Conservation (phyloP, 495 filamentous ascomycete genomes). For the Melanomma pulvis-pyrius region DNA sequence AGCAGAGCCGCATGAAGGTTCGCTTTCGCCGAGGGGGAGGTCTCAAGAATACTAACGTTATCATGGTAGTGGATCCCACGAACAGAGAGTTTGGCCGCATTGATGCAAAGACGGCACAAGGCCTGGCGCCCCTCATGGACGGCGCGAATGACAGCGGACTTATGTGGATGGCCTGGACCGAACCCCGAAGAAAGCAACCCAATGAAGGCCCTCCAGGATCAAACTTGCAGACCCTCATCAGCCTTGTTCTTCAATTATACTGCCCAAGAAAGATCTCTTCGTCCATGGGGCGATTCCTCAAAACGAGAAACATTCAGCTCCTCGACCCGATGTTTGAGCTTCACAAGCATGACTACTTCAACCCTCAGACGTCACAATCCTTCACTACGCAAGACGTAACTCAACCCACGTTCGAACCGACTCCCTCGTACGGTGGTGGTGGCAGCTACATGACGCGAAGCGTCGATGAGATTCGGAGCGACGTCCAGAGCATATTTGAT, state of each 20-base stretch:
- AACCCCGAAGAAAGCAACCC: constrained; percentile 58
- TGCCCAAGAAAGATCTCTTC: constrained; percentile 68
- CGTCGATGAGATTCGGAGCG: constrained; percentile 79
- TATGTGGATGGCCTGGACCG: constrained; percentile 67
- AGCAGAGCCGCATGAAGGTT: constrained; percentile 77
- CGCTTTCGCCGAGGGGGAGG: constrained; percentile 58
- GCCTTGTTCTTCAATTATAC: constrained; percentile 74
- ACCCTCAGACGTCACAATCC: constrained; percentile 24
- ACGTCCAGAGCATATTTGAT: constrained; percentile 87
- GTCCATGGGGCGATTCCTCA: constrained; percentile 66
- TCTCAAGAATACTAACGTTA: constrained; percentile 55
- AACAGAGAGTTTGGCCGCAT: constrained; percentile 72
- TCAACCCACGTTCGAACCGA: background rate
- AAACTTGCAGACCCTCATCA: constrained; percentile 54
- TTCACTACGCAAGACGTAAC: constrained; percentile 9
- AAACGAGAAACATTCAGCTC: constrained; percentile 66
- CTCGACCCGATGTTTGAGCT: constrained; percentile 39
- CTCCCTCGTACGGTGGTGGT: background rate
- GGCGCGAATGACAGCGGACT: constrained; percentile 56
- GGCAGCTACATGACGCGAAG: constrained; percentile 61
- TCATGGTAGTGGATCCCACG: constrained; percentile 71
- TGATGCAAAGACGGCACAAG: constrained; percentile 67
- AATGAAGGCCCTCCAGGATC: constrained; percentile 60
- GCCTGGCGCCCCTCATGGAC: constrained; percentile 72
- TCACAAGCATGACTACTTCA: constrained; percentile 30